Percentiles rank a stretch among this genome's conserved stretches.
phyloP scores from a whole-genome alignment of 495 filamentous ascomycete species.

The Penicillium angulare region DNA sequence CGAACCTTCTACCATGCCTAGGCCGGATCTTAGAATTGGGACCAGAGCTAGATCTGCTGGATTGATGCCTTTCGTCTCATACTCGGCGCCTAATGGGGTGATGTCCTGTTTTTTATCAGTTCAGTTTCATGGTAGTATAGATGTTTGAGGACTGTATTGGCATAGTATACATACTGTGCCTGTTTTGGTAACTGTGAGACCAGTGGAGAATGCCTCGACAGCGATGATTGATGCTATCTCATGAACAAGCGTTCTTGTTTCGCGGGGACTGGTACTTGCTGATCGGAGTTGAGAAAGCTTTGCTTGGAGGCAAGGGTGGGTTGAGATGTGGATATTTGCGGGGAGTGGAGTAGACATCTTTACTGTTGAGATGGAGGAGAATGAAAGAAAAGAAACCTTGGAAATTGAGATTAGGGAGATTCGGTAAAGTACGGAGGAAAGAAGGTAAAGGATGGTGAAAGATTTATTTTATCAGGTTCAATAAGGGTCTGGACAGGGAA shows the following conservation, averaged over 20 bases:
- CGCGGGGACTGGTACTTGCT: constrained; percentile 60
- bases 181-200: constrained; percentile 50
- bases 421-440: background rate
- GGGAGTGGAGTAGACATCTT: constrained; percentile 14
- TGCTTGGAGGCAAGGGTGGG: constrained; percentile 79
- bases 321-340: constrained; percentile 70
- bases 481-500: no score
- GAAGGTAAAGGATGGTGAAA: no score
- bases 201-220: constrained; percentile 73
- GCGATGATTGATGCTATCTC: constrained; percentile 83
- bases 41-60: constrained; percentile 75
- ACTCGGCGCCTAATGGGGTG: constrained; percentile 73
- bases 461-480: no score
- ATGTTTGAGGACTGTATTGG: background rate
- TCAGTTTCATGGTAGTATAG: no score
- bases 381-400: no score
- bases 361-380: no score
- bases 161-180: constrained; percentile 25
- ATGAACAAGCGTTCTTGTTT: constrained; percentile 78
- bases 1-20: constrained; percentile 81
- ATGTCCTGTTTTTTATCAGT: no score
- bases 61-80: constrained; percentile 56
- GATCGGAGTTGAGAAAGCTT: constrained; percentile 91
- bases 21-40: constrained; percentile 84
- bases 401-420: background rate